These are phyloP conservation scores for Geotrichum histeridarum DNA, from an alignment of 1,139 yeast genomes.

Conservation along the genomic window DNA sequence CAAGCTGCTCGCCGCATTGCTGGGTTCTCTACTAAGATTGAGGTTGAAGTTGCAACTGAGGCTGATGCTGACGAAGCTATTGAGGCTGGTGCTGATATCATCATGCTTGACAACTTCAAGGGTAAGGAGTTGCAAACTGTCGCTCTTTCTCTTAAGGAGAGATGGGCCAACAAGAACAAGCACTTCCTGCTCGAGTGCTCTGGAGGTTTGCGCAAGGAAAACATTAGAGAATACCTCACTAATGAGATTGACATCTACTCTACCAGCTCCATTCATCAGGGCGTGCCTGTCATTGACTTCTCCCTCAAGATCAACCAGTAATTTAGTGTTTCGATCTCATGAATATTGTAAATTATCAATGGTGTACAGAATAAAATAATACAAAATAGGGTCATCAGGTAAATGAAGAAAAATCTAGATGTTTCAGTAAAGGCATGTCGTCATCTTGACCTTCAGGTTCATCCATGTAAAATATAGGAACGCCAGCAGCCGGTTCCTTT, in stretches of 20 bases:
- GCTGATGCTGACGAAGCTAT: constrained; percentile 88
- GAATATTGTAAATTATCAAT: background rate
- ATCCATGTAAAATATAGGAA: constrained; percentile 10
- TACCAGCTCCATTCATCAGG: constrained; percentile 92
- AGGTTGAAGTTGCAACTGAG: constrained; percentile 83
- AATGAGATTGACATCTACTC: constrained; percentile 85
- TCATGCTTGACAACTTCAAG: constrained; percentile 86
- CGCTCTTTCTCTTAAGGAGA: constrained; percentile 56
- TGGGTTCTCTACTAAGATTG: constrained; percentile 87
- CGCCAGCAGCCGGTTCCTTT: background rate
- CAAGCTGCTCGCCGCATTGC: constrained; percentile 68
- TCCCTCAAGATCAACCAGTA: constrained; percentile 65
- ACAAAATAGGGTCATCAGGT: background rate
- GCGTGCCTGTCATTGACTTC: constrained; percentile 73
- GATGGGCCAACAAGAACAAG: constrained; percentile 44
- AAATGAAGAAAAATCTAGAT: constrained; percentile 5
- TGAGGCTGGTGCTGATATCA: constrained; percentile 89
- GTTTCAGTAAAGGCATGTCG: constrained; percentile 20
- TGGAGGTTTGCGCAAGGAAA: constrained; percentile 77
- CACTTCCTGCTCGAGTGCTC: constrained; percentile 79
- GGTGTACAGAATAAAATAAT: background rate
- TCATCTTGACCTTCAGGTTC: constrained; percentile 18
- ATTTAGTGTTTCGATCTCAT: background rate
- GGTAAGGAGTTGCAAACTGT: constrained; percentile 62
- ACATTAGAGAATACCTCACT: constrained; percentile 60